These are phyloP conservation scores for Ormosia emarginata DNA, from an alignment of 306 rosid species.

Conservation along the genomic window DNA sequence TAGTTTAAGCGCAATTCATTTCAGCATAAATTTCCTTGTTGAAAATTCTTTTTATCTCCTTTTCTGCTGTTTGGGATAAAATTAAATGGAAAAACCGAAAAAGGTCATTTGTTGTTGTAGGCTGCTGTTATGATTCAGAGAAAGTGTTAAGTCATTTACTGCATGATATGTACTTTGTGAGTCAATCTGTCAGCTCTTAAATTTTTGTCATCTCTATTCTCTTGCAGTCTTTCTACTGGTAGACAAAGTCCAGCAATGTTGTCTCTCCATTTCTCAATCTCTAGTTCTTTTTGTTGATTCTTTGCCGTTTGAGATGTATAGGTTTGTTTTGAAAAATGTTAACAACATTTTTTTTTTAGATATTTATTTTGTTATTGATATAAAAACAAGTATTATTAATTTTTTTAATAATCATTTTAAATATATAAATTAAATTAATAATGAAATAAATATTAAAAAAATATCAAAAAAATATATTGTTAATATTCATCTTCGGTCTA, in stretches of 20 bases:
- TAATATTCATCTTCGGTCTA: not conserved
- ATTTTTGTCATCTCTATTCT: too few relatives aligned
- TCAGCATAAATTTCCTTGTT: not conserved
- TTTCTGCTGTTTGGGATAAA: not conserved
- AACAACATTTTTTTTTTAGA: too few relatives aligned
- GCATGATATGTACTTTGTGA: not conserved
- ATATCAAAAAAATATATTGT: too few relatives aligned
- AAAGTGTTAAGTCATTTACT: not conserved
- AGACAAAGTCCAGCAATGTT: too few relatives aligned
- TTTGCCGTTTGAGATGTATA: not conserved
- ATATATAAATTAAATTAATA: too few relatives aligned
- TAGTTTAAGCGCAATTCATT: not conserved
- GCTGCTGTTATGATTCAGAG: too few relatives aligned
- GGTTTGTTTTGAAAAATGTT: not conserved
- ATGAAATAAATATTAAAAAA: too few relatives aligned
- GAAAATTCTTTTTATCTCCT: not conserved
- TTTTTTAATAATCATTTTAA: too few relatives aligned
- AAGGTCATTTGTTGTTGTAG: not conserved
- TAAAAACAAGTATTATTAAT: too few relatives aligned
- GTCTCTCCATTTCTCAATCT: too few relatives aligned
- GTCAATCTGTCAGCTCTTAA: not conserved
- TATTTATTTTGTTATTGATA: too few relatives aligned
- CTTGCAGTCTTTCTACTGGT: too few relatives aligned
- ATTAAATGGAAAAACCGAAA: not conserved
- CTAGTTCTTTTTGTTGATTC: not conserved